Evolutionary conservation across 139 green algal species (phyloP).

Genomic region (Pseudopediastrum boryanum): DNA sequence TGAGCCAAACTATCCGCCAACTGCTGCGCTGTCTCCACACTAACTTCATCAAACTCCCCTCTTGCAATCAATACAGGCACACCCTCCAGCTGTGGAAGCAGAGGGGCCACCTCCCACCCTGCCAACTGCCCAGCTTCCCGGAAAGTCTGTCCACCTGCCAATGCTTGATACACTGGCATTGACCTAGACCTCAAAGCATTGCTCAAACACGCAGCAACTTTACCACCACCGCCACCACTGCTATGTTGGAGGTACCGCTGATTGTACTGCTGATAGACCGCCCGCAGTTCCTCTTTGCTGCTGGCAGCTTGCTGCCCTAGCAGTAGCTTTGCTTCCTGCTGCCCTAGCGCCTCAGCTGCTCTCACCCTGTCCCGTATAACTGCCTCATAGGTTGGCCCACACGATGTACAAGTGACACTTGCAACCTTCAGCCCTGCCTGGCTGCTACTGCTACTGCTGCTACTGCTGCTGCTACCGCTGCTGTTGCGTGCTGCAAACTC

Average conservation of each 20-base stretch:
- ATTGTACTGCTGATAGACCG: slow-evolving; percentile 15
- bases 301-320: too few relatives aligned
- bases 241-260: slow-evolving; percentile 22
- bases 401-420: too few relatives aligned
- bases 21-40: not conserved
- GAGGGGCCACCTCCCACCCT: not conserved
- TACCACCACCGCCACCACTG: not conserved
- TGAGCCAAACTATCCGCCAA: not conserved
- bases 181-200: too few relatives aligned
- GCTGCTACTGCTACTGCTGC: slow-evolving; percentile 2
- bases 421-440: too few relatives aligned
- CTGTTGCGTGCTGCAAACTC: not conserved
- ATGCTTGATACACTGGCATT: slow-evolving; percentile 13
- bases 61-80: slow-evolving; percentile 4
- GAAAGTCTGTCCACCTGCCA: slow-evolving; percentile 22
- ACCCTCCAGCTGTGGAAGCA: slow-evolving; percentile 1
- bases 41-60: slow-evolving; percentile 27
- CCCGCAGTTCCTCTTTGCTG: too few relatives aligned
- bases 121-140: slow-evolving; percentile 1
- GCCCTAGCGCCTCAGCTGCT: too few relatives aligned
- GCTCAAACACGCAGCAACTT: too few relatives aligned
- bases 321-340: too few relatives aligned
- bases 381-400: too few relatives aligned
- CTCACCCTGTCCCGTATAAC: too few relatives aligned
- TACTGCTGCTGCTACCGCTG: not conserved